Conservation (phyloP, 768 basidiomycete genomes). For the Trametes elegans region DNA sequence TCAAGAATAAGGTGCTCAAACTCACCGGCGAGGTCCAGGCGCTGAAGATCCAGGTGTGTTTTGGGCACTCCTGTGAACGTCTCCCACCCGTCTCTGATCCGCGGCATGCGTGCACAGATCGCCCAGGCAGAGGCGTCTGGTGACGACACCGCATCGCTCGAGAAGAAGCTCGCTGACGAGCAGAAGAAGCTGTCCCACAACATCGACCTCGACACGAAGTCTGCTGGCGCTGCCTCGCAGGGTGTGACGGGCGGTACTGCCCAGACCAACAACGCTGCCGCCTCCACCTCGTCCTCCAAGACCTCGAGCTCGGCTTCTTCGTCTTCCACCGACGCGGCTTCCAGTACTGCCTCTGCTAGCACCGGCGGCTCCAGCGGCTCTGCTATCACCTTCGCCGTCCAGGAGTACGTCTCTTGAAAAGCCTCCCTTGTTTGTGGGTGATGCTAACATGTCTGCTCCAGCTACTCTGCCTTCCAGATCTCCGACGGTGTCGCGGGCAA, state of each 20-base stretch:
- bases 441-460: conserved; percentile 2
- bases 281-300: conserved; percentile 30
- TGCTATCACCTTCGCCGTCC: conserved; percentile 7
- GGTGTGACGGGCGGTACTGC: conserved; percentile 25
- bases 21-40: conserved; percentile 37
- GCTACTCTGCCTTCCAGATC: conserved; percentile 41
- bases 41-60: conserved; percentile 37
- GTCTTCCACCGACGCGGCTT: conserved; percentile 18
- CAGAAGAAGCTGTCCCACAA: conserved; percentile 36
- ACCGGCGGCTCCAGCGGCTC: not conserved
- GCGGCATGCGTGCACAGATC: conserved; percentile 24
- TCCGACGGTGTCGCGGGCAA: conserved; percentile 36
- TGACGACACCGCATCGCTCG: conserved; percentile 28
- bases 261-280: not conserved
- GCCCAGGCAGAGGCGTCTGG: conserved; percentile 36
- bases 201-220: conserved; percentile 33
- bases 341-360: not conserved
- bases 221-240: conserved; percentile 32
- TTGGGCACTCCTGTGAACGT: too few relatives aligned
- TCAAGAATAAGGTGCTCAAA: conserved; percentile 47
- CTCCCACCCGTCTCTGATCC: too few relatives aligned
- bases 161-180: conserved; percentile 29
- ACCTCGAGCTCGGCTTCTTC: conserved; percentile 14
- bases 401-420: conserved; percentile 5
- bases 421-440: not conserved